Conservation (phyloP, 352 stramenopile species). For the Phytophthora pistaciae region DNA sequence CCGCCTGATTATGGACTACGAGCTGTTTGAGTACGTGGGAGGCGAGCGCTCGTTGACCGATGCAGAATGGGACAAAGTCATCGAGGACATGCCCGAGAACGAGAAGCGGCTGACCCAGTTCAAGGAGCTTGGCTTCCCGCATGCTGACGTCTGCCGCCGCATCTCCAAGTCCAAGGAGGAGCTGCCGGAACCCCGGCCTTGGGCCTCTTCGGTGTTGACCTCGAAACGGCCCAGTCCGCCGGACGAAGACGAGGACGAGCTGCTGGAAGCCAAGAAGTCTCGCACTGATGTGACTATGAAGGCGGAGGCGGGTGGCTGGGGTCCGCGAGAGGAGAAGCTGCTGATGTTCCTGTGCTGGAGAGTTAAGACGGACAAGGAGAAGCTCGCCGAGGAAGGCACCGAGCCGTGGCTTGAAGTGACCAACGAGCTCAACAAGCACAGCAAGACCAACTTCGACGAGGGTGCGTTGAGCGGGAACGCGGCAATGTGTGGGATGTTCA, state of each 20-base stretch:
- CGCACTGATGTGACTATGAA: background rate
- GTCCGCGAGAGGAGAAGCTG: slow-evolving; percentile 31
- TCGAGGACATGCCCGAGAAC: slow-evolving; percentile 31
- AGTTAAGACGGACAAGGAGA: slow-evolving; percentile 21
- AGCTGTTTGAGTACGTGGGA: slow-evolving; percentile 36
- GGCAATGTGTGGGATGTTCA: background rate
- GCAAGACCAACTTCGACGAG: slow-evolving; percentile 23
- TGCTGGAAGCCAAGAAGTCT: slow-evolving; percentile 17
- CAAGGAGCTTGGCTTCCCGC: slow-evolving; percentile 30
- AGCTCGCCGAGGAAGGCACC: slow-evolving; percentile 24
- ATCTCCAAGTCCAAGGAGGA: slow-evolving; percentile 26
- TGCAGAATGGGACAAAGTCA: slow-evolving; percentile 31
- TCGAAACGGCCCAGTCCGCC: slow-evolving; percentile 7
- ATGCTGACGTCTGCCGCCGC: slow-evolving; percentile 27
- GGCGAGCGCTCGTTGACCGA: slow-evolving; percentile 23
- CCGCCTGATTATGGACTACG: slow-evolving; percentile 44
- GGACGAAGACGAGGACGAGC: background rate
- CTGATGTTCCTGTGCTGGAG: slow-evolving; percentile 39
- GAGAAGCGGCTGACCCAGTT: slow-evolving; percentile 28
- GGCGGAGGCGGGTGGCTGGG: background rate
- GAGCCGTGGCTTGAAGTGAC: slow-evolving; percentile 30
- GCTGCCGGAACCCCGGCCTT: background rate
- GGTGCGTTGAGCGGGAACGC: slow-evolving; percentile 1
- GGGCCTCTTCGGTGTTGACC: background rate
- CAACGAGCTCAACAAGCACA: slow-evolving; percentile 34